Evolutionary conservation across 495 filamentous ascomycete genomes (phyloP).

Genomic region (Hyaloscypha hepaticicola): DNA sequence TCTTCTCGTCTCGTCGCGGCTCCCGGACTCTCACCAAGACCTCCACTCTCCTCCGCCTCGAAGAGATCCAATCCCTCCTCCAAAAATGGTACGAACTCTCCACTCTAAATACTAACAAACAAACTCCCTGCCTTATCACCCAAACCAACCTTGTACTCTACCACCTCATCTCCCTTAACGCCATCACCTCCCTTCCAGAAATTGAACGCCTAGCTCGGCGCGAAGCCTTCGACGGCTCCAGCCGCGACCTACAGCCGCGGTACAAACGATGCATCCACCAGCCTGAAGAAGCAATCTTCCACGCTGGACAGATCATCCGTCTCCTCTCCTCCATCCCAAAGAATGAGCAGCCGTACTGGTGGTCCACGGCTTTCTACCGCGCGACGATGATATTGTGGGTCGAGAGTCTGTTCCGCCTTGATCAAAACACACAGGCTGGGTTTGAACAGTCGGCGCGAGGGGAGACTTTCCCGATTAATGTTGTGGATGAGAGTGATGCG

Average conservation of each 20-base stretch:
- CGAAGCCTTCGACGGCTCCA: constrained; percentile 48
- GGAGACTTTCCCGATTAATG: constrained; percentile 39
- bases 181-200: constrained; percentile 55
- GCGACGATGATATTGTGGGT: constrained; percentile 51
- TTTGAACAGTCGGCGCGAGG: background rate
- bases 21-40: constrained; percentile 44
- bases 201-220: constrained; percentile 57
- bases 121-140: constrained; percentile 41
- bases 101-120: constrained; percentile 33
- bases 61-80: constrained; percentile 55
- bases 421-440: constrained; percentile 35
- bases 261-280: constrained; percentile 54
- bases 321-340: constrained; percentile 47
- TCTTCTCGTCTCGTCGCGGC: constrained; percentile 34
- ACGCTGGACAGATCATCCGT: constrained; percentile 58
- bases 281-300: constrained; percentile 55
- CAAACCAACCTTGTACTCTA: constrained; percentile 60
- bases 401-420: constrained; percentile 40
- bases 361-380: constrained; percentile 53
- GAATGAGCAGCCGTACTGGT: constrained; percentile 50
- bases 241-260: constrained; percentile 45
- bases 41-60: constrained; percentile 49
- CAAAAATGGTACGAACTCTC: constrained; percentile 58
- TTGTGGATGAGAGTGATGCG: constrained; percentile 39
- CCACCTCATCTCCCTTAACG: constrained; percentile 62